These are phyloP conservation scores for Annona cherimola DNA, from an alignment of 164 flowering plant species.

Conservation along the genomic window DNA sequence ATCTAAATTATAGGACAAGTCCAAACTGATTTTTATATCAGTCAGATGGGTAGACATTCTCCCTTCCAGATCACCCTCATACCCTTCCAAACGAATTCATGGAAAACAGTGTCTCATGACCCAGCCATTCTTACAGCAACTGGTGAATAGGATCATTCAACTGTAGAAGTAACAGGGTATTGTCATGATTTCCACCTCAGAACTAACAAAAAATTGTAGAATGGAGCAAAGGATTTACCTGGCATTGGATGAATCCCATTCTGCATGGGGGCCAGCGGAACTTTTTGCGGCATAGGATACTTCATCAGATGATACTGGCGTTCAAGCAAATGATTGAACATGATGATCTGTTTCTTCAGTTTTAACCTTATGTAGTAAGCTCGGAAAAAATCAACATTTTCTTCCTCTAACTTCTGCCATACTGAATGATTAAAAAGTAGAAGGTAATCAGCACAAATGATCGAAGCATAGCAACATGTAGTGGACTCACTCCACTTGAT, in stretches of 20 bases:
- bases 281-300: slow-evolving; percentile 57
- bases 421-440: slow-evolving; percentile 37
- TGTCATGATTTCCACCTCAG: background rate
- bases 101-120: background rate
- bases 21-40: no score
- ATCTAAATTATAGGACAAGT: background rate
- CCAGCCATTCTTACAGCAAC: background rate
- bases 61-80: background rate
- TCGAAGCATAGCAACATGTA: no score
- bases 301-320: slow-evolving; percentile 84
- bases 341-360: slow-evolving; percentile 83
- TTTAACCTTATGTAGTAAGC: slow-evolving; percentile 89
- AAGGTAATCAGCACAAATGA: slow-evolving; percentile 6
- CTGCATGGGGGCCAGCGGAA: slow-evolving; percentile 81
- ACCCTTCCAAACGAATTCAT: background rate
- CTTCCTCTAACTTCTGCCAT: slow-evolving; percentile 99
- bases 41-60: background rate
- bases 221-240: slow-evolving; percentile 27
- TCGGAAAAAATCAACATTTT: slow-evolving; percentile 93
- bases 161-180: background rate
- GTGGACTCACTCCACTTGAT: no score
- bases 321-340: slow-evolving; percentile 89
- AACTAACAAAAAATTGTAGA: background rate
- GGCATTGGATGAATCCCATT: slow-evolving; percentile 97
- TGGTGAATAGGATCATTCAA: background rate